Evolutionary conservation across 768 basidiomycete genomes (phyloP), one percentile per base, ranked within the genome.

Genomic region (Boletellus emodensis): DNA sequence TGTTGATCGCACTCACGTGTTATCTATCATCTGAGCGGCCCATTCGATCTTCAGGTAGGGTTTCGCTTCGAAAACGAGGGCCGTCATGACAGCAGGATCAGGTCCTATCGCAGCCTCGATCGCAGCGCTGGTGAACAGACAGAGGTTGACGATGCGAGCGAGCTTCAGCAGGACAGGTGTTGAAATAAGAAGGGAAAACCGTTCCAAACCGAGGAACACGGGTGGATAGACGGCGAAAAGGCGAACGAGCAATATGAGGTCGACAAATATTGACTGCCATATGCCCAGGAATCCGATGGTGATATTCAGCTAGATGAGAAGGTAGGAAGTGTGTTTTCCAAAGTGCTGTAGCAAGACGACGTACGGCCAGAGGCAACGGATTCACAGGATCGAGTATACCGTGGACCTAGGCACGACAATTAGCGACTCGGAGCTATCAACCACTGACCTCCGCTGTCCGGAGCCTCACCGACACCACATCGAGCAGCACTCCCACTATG

Each of bases 41-140:
- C 65, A 66, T n/a, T 65, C 67, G 11, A 69, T 56, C 37, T 63
- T 65, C 33, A 67, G 38, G 52, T 61, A 68, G 9, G 65, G 65
- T 9, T 42, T 47, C 26, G 40, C 5, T 14, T 42, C 35, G 49
- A 56, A 66, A 5, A 48, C 11, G 10, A 37, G 13, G 13, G 9
- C 49, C 36, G 59, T 34, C 7, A 30, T 6, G 12, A 47, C 17
- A 10, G 36, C 11, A 12, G 41, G 46, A 1, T 54, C 33, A 7
- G 58, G 59, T 8, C 49, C 49, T 12, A 34, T 41, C 22, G 58
- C 50, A 11, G 40, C 60, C n/a, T 46, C 35, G 11, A 43, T 43
- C 17, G 63, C 43, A 11, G 37, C 48, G 10, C 42, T 45, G 43
- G 54, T 58, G 41, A 64, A 66, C 3, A 68, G 2, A 41, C 50